Evolutionary conservation across 2,329 filamentous ascomycete genomes (phyloP).

Genomic region (Colletotrichum sansevieriae): DNA sequence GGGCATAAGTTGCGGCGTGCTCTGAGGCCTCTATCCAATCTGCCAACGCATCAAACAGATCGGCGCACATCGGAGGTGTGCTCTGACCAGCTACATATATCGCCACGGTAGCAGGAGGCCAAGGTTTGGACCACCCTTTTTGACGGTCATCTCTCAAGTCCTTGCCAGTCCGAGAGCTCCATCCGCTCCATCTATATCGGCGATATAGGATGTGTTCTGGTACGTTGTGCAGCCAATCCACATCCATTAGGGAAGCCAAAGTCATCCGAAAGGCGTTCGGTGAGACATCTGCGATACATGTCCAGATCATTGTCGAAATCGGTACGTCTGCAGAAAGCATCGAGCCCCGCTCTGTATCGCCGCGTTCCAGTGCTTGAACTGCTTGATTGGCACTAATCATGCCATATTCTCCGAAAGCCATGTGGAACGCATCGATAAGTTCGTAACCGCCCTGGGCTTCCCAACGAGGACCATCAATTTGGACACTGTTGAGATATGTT

Average conservation of each 20-base stretch:
- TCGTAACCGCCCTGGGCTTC: conserved; percentile 2
- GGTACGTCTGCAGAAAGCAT: neutral
- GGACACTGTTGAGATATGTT: neutral
- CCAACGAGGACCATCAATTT: neutral
- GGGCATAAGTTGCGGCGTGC: neutral
- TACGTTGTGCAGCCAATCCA: conserved; percentile 1
- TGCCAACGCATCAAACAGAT: neutral
- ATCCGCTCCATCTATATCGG: conserved; percentile 2
- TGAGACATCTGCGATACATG: conserved; percentile 3
- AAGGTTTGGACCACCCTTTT: neutral
- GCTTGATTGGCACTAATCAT: conserved; percentile 12
- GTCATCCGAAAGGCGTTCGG: neutral
- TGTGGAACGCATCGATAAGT: conserved; percentile 7
- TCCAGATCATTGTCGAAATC: neutral
- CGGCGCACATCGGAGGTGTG: neutral
- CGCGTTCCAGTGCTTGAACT: neutral
- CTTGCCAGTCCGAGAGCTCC: conserved; percentile 10
- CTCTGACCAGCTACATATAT: neutral
- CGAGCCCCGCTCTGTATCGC: neutral
- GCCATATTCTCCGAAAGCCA: conserved; percentile 5
- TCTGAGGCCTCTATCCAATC: conserved; percentile 1
- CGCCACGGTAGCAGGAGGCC: neutral
- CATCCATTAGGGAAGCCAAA: neutral
- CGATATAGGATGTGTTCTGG: conserved; percentile 9
- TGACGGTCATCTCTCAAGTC: neutral